These are phyloP conservation scores for Leishmania amazonensis DNA, from an alignment of 208 protist genomes.

Conservation along the genomic window DNA sequence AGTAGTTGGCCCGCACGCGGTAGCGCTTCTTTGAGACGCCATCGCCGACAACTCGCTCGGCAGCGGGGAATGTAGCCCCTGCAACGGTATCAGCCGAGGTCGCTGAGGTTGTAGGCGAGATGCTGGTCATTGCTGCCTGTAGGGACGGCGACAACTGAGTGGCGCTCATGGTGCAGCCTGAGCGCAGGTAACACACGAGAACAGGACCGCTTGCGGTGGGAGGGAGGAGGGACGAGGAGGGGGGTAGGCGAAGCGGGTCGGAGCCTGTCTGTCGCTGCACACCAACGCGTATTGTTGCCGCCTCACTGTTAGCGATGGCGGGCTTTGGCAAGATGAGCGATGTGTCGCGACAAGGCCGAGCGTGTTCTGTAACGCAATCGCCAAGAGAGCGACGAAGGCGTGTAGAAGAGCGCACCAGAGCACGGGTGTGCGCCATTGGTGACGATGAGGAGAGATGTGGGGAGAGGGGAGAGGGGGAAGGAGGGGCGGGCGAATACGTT, in stretches of 20 bases:
- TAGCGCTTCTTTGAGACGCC: constrained; percentile 32
- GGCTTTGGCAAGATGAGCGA: neutral
- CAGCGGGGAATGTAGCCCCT: neutral
- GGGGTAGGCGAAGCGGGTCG: neutral
- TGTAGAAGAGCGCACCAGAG: neutral
- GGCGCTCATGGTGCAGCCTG: neutral
- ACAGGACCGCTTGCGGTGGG: neutral
- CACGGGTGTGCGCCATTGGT: neutral
- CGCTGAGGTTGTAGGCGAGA: neutral
- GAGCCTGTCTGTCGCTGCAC: neutral
- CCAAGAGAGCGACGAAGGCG: neutral
- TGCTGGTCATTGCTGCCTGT: neutral
- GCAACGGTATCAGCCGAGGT: neutral
- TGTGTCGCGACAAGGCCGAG: neutral
- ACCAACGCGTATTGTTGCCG: neutral
- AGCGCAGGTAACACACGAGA: neutral
- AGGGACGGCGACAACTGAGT: neutral
- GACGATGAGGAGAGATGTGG: neutral
- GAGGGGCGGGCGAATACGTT: neutral
- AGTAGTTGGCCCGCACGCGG: constrained; percentile 76
- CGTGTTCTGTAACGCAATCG: neutral
- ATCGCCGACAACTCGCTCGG: neutral
- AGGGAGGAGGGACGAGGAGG: neutral
- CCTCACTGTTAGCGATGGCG: neutral
- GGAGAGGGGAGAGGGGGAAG: neutral